phyloP scores from a whole-genome alignment of 2,329 filamentous ascomycete species.

The Zymoseptoria pseudotritici region DNA sequence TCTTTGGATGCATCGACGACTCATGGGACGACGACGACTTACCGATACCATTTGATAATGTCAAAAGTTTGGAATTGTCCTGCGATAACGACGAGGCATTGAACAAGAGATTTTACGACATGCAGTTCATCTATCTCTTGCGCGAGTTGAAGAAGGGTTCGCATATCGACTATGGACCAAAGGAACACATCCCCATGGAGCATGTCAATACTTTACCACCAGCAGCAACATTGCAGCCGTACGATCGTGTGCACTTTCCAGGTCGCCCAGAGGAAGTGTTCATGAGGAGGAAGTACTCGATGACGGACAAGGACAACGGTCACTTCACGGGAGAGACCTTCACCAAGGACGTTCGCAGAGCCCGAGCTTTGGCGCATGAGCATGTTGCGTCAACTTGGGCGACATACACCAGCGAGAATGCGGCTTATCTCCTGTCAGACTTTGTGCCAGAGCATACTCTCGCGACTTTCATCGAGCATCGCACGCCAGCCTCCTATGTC shows the following conservation, averaged over 20 bases:
- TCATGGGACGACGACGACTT: slow-evolving; percentile 72
- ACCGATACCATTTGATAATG: slow-evolving; percentile 58
- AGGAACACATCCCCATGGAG: slow-evolving; percentile 63
- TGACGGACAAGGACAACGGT: slow-evolving; percentile 24
- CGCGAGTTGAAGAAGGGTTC: slow-evolving; percentile 53
- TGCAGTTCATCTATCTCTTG: slow-evolving; percentile 65
- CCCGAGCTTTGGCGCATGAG: slow-evolving; percentile 54
- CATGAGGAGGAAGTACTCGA: slow-evolving; percentile 27
- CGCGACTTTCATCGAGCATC: slow-evolving; percentile 57
- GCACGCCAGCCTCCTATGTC: slow-evolving; percentile 55
- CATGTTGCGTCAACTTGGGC: slow-evolving; percentile 66
- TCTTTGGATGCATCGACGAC: slow-evolving; percentile 67
- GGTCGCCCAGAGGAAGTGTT: slow-evolving; percentile 50
- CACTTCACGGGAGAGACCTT: slow-evolving; percentile 42
- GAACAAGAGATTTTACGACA: slow-evolving; percentile 62
- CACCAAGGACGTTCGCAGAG: slow-evolving; percentile 51
- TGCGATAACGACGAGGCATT: slow-evolving; percentile 53
- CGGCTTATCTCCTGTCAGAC: slow-evolving; percentile 59
- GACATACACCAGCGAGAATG: slow-evolving; percentile 59
- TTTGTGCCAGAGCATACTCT: slow-evolving; percentile 61
- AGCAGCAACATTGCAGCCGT: slow-evolving; percentile 40
- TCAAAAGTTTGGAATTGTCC: slow-evolving; percentile 56
- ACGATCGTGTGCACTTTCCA: slow-evolving; percentile 58
- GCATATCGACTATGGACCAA: slow-evolving; percentile 57
- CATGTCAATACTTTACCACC: slow-evolving; percentile 53